These are phyloP conservation scores for Boletus reticulatus DNA, from an alignment of 768 basidiomycete species.

Conservation along the genomic window DNA sequence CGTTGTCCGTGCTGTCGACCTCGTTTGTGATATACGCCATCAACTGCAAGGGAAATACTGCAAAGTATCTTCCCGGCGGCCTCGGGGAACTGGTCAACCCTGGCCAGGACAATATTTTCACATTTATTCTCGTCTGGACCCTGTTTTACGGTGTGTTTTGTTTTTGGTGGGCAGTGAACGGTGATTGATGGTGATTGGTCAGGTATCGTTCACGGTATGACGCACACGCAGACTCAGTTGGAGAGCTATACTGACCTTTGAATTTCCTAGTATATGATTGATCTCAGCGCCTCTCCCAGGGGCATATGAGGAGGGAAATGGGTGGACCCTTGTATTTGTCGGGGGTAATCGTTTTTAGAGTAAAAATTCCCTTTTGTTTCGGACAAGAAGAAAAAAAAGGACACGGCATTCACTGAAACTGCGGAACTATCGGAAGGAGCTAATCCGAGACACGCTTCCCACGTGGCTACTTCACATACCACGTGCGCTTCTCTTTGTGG, in stretches of 20 bases:
- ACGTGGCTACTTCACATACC: conserved; percentile 35
- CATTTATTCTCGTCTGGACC: conserved; percentile 93
- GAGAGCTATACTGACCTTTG: conserved; percentile 11
- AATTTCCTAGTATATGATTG: conserved; percentile 40
- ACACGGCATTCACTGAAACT: conserved; percentile 11
- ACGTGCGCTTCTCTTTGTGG: conserved; percentile 33
- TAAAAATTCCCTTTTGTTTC: neutral
- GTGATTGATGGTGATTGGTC: conserved; percentile 9
- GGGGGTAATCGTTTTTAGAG: too few species aligned
- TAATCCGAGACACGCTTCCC: conserved; percentile 17
- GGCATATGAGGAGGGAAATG: too few species aligned
- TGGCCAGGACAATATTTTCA: conserved; percentile 87
- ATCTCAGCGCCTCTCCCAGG: neutral
- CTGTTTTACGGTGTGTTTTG: conserved; percentile 76
- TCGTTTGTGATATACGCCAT: conserved; percentile 61
- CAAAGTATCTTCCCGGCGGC: conserved; percentile 63
- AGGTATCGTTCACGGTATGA: conserved; percentile 51
- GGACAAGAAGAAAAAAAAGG: neutral
- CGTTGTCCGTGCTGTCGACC: conserved; percentile 63
- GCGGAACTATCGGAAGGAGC: conserved; percentile 7
- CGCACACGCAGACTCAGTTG: neutral
- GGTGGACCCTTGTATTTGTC: too few species aligned
- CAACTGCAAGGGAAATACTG: conserved; percentile 68
- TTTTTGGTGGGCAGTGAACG: neutral
- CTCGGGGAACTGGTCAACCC: conserved; percentile 71